phyloP scores from a whole-genome alignment of 192 early-diverging fungal genomes.

The Coemansia sp. region DNA sequence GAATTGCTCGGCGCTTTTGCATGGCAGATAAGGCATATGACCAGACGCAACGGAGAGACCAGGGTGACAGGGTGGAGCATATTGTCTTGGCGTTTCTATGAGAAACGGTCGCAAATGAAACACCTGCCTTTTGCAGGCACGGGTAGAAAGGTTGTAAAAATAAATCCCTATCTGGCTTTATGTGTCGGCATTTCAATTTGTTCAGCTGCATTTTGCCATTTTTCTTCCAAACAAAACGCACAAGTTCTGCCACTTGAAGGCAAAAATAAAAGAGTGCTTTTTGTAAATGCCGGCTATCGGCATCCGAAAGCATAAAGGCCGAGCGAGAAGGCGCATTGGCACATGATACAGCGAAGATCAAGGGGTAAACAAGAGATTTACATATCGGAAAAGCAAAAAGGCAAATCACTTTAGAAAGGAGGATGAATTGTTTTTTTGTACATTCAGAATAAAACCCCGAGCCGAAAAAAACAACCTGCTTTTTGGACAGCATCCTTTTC shows the following conservation, averaged over 20 bases:
- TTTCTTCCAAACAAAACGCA: neutral
- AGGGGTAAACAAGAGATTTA: conserved; percentile 1
- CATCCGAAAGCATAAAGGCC: neutral
- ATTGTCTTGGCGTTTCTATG: no score
- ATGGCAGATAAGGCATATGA: no score
- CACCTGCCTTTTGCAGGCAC: no score
- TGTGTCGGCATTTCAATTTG: neutral
- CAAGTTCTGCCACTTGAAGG: no score
- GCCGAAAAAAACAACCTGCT: neutral
- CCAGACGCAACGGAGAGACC: no score
- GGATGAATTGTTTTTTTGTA: neutral
- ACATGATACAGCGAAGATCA: neutral
- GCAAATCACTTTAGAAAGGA: neutral
- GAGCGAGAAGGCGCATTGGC: neutral
- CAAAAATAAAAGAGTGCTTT: neutral
- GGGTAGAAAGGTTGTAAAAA: no score
- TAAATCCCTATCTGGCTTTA: neutral
- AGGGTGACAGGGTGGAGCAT: no score
- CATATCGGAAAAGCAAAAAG: neutral
- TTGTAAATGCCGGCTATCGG: neutral
- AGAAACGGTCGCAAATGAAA: no score
- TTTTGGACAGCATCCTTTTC: no score
- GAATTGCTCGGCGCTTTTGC: no score
- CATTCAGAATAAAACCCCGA: neutral
- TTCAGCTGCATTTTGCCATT: neutral